These are phyloP conservation scores for Talaromyces sp. DNA, from an alignment of 2,329 filamentous ascomycete species.

Conservation along the genomic window DNA sequence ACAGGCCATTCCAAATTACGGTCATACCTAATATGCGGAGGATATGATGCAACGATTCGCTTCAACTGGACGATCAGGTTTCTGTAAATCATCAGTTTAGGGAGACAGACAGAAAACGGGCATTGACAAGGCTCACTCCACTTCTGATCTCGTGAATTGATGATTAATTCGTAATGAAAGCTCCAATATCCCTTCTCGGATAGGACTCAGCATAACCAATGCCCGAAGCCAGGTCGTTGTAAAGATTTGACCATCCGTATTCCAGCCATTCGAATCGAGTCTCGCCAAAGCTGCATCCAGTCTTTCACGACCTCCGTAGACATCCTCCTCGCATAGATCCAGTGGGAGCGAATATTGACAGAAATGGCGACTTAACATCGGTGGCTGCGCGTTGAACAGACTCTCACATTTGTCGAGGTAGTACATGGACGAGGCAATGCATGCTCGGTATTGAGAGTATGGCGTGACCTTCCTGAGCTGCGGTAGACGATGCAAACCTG, in stretches of 20 bases:
- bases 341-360: neutral
- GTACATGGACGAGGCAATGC: conserved; percentile 1
- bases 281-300: conserved; percentile 2
- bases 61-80: neutral
- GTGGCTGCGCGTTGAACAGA: neutral
- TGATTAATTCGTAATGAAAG: neutral
- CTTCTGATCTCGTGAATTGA: neutral
- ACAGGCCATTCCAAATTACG: neutral
- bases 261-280: conserved; percentile 12
- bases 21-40: conserved; percentile 1
- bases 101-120: neutral
- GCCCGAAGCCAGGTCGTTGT: conserved; percentile 5
- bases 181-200: conserved; percentile 10
- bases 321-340: conserved; percentile 4
- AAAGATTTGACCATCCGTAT: neutral
- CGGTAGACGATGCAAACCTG: neutral
- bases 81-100: neutral
- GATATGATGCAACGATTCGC: conserved; percentile 4
- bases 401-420: conserved; percentile 6
- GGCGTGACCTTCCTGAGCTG: neutral
- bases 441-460: conserved; percentile 1
- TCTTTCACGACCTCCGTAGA: neutral
- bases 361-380: conserved; percentile 2
- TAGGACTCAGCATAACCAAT: conserved; percentile 1
- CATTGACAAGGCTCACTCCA: neutral